Conservation (phyloP, 78 protist genomes). For the Polysphondylium violaceum region DNA sequence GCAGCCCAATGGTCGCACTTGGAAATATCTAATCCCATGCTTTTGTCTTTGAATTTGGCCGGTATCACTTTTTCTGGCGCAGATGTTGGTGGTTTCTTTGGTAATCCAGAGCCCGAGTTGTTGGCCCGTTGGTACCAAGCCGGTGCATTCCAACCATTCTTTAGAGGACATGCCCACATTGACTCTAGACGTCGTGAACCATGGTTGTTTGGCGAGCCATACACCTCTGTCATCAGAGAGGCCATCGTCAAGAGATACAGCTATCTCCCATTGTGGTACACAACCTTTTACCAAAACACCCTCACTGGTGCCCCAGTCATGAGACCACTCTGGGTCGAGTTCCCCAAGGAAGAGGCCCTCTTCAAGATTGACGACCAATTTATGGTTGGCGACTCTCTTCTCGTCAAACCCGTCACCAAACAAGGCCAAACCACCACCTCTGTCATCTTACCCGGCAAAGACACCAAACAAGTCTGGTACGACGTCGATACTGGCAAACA, state of each 20-base stretch:
- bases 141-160: slow-evolving; percentile 98
- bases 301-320: slow-evolving; percentile 90
- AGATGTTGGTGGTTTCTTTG: slow-evolving; percentile 99
- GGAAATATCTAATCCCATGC: slow-evolving; percentile 89
- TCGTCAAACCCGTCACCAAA: slow-evolving; percentile 74
- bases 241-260: slow-evolving; percentile 91
- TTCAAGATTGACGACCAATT: slow-evolving; percentile 8
- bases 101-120: slow-evolving; percentile 96
- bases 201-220: slow-evolving; percentile 95
- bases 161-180: slow-evolving; percentile 98
- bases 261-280: slow-evolving; percentile 92
- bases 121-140: slow-evolving; percentile 97
- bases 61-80: slow-evolving; percentile 96
- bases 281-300: slow-evolving; percentile 80
- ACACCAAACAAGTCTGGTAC: slow-evolving; percentile 34
- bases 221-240: slow-evolving; percentile 46
- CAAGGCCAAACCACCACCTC: slow-evolving; percentile 11
- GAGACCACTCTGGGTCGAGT: slow-evolving; percentile 89
- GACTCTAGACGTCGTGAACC: slow-evolving; percentile 98
- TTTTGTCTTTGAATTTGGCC: slow-evolving; percentile 90
- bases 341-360: slow-evolving; percentile 68
- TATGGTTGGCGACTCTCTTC: slow-evolving; percentile 29
- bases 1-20: slow-evolving; percentile 97
- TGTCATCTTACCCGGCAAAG: slow-evolving; percentile 67
- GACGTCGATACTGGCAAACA: slow-evolving; percentile 44